Conservation (phyloP, 2,329 filamentous ascomycete species). For the Venturia oleaginea region DNA sequence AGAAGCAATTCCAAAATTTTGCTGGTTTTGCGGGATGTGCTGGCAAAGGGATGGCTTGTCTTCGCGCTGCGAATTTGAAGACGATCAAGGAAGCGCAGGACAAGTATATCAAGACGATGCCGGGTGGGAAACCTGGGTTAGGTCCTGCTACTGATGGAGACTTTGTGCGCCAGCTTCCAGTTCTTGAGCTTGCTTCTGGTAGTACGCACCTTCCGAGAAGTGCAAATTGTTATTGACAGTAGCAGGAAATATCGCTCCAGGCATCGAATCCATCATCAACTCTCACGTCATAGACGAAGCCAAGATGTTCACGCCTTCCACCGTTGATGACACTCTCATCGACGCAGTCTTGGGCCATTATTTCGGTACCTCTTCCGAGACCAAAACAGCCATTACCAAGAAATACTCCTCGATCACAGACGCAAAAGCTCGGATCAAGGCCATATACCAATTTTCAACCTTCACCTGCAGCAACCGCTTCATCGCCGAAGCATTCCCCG, state of each 20-base stretch:
- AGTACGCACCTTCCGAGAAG: neutral
- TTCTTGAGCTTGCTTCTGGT: constrained; percentile 11
- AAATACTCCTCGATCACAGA: no score
- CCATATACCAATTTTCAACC: neutral
- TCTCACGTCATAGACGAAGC: neutral
- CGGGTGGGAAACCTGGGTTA: constrained; percentile 1
- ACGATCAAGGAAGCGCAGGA: neutral
- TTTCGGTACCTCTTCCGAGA: no score
- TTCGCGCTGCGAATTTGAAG: neutral
- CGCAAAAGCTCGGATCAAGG: no score
- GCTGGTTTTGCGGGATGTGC: constrained; percentile 8
- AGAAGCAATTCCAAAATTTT: constrained; percentile 6
- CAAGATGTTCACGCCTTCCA: no score
- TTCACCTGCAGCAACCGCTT: constrained; percentile 11
- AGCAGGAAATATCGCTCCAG: neutral
- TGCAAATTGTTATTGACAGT: neutral
- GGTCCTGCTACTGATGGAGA: constrained; percentile 9
- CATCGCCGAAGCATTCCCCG: no score
- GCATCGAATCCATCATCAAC: neutral
- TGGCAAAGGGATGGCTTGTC: constrained; percentile 9
- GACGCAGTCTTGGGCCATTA: no score
- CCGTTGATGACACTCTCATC: no score
- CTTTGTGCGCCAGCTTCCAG: neutral
- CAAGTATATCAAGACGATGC: neutral
- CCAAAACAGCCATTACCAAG: no score